phyloP scores from a whole-genome alignment of 1,284 basidiomycete genomes.

The Gomphus bonarii region DNA sequence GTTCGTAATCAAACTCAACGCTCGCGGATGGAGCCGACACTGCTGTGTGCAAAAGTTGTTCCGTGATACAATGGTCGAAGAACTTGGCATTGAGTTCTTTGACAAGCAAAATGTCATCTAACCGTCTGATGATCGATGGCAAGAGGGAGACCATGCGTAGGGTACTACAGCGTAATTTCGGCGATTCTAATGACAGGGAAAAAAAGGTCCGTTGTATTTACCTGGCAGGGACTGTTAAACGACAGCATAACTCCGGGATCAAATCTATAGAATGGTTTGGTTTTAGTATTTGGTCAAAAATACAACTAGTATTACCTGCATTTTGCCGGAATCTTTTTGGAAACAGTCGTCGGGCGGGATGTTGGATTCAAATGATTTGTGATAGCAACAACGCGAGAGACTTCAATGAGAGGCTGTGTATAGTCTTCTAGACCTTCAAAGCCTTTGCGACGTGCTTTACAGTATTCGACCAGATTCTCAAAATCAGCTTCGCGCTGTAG shows the following conservation, averaged over 20 bases:
- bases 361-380: slow-evolving; percentile 44
- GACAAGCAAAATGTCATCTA: slow-evolving; percentile 62
- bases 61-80: slow-evolving; percentile 50
- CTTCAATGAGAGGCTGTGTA: slow-evolving; percentile 64
- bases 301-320: slow-evolving; percentile 27
- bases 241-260: slow-evolving; percentile 67
- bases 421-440: slow-evolving; percentile 52
- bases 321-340: slow-evolving; percentile 38
- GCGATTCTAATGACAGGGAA: background rate
- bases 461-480: slow-evolving; percentile 52
- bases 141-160: slow-evolving; percentile 55
- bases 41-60: slow-evolving; percentile 51
- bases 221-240: slow-evolving; percentile 67
- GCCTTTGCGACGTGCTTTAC: slow-evolving; percentile 44
- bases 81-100: slow-evolving; percentile 66
- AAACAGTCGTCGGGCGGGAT: slow-evolving; percentile 24
- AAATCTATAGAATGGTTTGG: slow-evolving; percentile 37
- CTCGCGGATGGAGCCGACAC: slow-evolving; percentile 57
- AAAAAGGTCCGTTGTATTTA: slow-evolving; percentile 19
- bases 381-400: slow-evolving; percentile 36
- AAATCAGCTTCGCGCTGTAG: slow-evolving; percentile 49
- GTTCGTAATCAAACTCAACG: slow-evolving; percentile 66
- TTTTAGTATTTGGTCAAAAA: slow-evolving; percentile 15
- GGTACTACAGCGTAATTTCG: slow-evolving; percentile 31
- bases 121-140: slow-evolving; percentile 57